These are phyloP conservation scores for Bocquillonia castaneifolia DNA, from an alignment of 441 rosid genomes.

Conservation along the genomic window DNA sequence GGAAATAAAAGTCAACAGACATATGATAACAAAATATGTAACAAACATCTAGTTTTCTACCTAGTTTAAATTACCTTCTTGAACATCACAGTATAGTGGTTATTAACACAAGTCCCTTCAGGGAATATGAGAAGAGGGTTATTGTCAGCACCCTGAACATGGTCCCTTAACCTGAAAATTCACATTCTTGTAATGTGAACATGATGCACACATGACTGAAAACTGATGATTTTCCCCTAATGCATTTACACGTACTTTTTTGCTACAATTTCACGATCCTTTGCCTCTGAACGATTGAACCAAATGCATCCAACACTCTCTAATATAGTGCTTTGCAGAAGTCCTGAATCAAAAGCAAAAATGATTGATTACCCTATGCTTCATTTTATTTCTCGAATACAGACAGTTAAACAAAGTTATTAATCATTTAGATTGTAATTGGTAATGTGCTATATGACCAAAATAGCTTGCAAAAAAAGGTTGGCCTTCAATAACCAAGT, in stretches of 20 bases:
- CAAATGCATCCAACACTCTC: slow-evolving; percentile 98
- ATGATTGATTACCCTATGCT: background rate
- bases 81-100: slow-evolving; percentile 93
- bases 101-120: slow-evolving; percentile 93
- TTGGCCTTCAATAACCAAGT: background rate
- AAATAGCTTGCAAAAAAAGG: background rate
- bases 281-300: slow-evolving; percentile 90
- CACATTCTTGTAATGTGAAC: slow-evolving; percentile 15
- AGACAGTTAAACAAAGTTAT: no score
- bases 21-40: slow-evolving; percentile 10
- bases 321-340: slow-evolving; percentile 86
- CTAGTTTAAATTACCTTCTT: slow-evolving; percentile 58
- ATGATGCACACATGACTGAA: slow-evolving; percentile 16
- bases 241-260: slow-evolving; percentile 53
- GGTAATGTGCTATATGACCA: background rate
- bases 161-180: slow-evolving; percentile 78
- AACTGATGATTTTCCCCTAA: background rate
- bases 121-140: slow-evolving; percentile 99
- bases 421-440: background rate
- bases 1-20: slow-evolving; percentile 11
- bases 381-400: no score
- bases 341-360: slow-evolving; percentile 39
- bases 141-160: slow-evolving; percentile 78
- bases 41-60: slow-evolving; percentile 1
- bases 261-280: slow-evolving; percentile 94